Percentiles rank a stretch among this genome's conserved stretches.
These are phyloP conservation scores for Eucalyptus microcorys DNA, from an alignment of 345 rosid genomes.

Conservation along the genomic window DNA sequence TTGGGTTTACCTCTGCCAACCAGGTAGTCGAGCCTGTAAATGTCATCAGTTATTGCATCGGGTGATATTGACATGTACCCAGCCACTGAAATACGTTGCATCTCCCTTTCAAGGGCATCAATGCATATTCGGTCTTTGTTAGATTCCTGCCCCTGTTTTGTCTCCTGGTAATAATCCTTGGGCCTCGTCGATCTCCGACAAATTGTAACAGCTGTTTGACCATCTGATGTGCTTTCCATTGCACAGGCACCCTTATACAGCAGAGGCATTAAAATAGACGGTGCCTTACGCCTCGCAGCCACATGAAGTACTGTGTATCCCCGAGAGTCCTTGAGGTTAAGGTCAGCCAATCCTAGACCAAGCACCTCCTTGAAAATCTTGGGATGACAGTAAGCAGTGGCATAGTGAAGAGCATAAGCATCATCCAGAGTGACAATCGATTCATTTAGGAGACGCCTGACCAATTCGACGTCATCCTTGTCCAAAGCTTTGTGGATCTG, in stretches of 20 bases:
- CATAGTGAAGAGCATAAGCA: slow-evolving; percentile 39
- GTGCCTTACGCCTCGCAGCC: slow-evolving; percentile 31
- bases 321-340: slow-evolving; percentile 17
- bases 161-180: slow-evolving; percentile 21
- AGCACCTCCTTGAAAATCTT: slow-evolving; percentile 29
- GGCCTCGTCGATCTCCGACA: slow-evolving; percentile 25
- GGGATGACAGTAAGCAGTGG: slow-evolving; percentile 32
- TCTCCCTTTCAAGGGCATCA: slow-evolving; percentile 19
- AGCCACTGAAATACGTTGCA: neutral
- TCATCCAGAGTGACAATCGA: slow-evolving; percentile 12
- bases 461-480: slow-evolving; percentile 22
- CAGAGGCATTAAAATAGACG: slow-evolving; percentile 14
- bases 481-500: slow-evolving; percentile 34
- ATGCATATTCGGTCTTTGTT: slow-evolving; percentile 29
- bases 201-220: slow-evolving; percentile 20
- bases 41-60: slow-evolving; percentile 4
- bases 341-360: slow-evolving; percentile 5
- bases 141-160: slow-evolving; percentile 12
- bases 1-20: slow-evolving; percentile 20
- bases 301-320: slow-evolving; percentile 36
- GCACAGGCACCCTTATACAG: slow-evolving; percentile 19
- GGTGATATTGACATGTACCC: neutral
- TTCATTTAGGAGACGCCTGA: slow-evolving; percentile 18
- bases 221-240: slow-evolving; percentile 18
- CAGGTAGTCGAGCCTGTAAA: slow-evolving; percentile 22